Evolutionary conservation across 1,284 basidiomycete species (phyloP), one percentile per base, ranked within the genome.

Genomic region (Heliocybe sulcata): DNA sequence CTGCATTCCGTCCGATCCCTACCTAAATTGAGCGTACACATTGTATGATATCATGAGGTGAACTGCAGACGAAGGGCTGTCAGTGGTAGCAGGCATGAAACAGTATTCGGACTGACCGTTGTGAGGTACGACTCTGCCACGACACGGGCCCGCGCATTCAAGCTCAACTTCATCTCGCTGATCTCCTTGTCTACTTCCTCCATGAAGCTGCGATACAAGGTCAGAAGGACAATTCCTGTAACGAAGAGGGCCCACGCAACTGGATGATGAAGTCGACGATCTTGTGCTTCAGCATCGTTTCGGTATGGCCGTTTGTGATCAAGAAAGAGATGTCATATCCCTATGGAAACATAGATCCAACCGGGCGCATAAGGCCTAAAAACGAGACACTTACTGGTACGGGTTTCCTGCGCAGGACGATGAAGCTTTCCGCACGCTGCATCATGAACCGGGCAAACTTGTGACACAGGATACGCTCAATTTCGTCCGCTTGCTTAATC

Each of bases 401-500:
- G 19, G 97, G 93, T 71, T 96, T 97, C 70, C 97, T 81, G 67
- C 97, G 82, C 64, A 99, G 79, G 61, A 99, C 92, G 55, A 99
- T 84, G 69, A 99, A 99, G 70, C 85, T 91, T 75, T 99, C 97
- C 19, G 97, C 97, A 52, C 97, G 80, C 76, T 96, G 94, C 89
- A 94, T 98, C 86, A 99, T 90, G 77, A 99, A 99, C 50, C 97
- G 81, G n/a, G 94, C 97, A 70, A 99, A 98, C 72, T 98, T 95
- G 76, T 98, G 93, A 67, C 94, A 97, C 45, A 99, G 76, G 62
- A 99, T 97, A 57, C 90, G 84, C 71, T 99, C 97, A 62, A 98
- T 98, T 74, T 99, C 97, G 72, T 99, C 97, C 26, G 97, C 95
- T 69, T 99, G 97, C 73, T 99, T 99, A 72, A 99, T 98, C 72